Evolutionary conservation across 306 rosid species (phyloP).

Genomic region (Neltuma alba): DNA sequence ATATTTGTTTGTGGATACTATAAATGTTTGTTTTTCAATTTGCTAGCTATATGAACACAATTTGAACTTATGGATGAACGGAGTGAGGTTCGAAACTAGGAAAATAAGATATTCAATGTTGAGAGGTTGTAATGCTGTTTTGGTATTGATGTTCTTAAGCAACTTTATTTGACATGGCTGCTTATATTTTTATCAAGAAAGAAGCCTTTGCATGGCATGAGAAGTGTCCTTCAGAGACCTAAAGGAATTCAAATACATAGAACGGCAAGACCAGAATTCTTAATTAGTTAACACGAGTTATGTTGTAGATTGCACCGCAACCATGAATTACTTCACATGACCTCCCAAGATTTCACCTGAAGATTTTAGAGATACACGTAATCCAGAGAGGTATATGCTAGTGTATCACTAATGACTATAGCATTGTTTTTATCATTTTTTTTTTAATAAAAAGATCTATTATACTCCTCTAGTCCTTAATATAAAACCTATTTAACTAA

Average conservation of each 20-base stretch:
- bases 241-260: not conserved
- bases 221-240: no score
- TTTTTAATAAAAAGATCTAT: no score
- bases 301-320: no score
- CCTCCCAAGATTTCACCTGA: not conserved
- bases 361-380: no score
- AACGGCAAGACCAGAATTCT: not conserved
- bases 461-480: no score
- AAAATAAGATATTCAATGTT: not conserved
- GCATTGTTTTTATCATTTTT: no score
- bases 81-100: not conserved
- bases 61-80: not conserved
- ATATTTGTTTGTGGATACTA: not conserved
- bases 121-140: not conserved
- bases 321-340: no score
- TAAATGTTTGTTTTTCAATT: not conserved
- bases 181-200: not conserved
- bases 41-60: not conserved
- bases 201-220: not conserved
- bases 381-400: no score
- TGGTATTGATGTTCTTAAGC: not conserved
- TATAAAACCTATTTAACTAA: no score
- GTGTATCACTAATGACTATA: no score
- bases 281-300: no score
- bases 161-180: not conserved